Percentiles rank a stretch among this genome's conserved stretches.
phyloP scores from a whole-genome alignment of 2,329 filamentous ascomycete species.

The Fusarium torreyae region DNA sequence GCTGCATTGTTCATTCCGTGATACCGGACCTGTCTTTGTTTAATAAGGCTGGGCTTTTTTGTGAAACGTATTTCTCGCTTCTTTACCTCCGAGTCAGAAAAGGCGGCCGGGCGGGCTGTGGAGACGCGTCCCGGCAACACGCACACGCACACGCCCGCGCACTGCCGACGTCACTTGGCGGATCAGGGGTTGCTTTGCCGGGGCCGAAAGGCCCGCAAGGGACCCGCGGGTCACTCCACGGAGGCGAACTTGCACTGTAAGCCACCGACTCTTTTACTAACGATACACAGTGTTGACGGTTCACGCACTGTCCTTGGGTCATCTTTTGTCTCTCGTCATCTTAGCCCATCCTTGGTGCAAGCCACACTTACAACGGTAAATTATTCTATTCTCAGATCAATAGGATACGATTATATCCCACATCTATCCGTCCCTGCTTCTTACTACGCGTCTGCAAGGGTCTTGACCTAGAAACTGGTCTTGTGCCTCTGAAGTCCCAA shows the following conservation, averaged over 20 bases:
- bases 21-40: neutral
- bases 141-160: slow-evolving; percentile 20
- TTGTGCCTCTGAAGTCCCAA: slow-evolving; percentile 9
- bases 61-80: slow-evolving; percentile 1
- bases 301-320: slow-evolving; percentile 29
- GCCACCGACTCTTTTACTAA: accelerated
- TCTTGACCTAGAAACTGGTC: slow-evolving; percentile 3
- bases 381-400: slow-evolving; percentile 36
- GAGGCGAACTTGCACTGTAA: slow-evolving; percentile 9
- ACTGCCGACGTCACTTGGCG: slow-evolving; percentile 47
- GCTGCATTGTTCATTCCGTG: slow-evolving; percentile 4
- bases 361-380: slow-evolving; percentile 14
- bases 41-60: neutral
- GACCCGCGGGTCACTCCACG: neutral
- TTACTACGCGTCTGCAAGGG: slow-evolving; percentile 26
- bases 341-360: slow-evolving; percentile 17
- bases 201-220: slow-evolving; percentile 16
- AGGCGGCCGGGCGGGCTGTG: slow-evolving; percentile 26
- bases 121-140: slow-evolving; percentile 38
- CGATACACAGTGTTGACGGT: slow-evolving; percentile 6
- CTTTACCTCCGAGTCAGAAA: slow-evolving; percentile 9
- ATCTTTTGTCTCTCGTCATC: slow-evolving; percentile 25
- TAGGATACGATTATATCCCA: neutral
- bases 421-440: slow-evolving; percentile 27
- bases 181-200: slow-evolving; percentile 35